Evolutionary conservation across 2,329 filamentous ascomycete species (phyloP).

Genomic region (Apiospora rasikravindrae): DNA sequence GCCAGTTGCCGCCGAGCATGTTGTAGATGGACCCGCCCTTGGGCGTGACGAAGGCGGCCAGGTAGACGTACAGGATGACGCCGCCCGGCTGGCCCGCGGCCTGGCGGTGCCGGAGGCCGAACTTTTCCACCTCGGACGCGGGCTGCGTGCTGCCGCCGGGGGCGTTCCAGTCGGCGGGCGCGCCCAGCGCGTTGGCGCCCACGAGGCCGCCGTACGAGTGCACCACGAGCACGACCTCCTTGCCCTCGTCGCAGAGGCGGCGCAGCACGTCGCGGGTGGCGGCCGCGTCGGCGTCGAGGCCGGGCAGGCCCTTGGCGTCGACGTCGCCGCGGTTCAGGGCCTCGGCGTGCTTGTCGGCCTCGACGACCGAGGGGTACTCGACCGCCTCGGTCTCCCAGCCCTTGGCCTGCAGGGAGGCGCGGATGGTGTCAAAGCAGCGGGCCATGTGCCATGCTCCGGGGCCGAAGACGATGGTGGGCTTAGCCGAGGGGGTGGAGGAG

Average conservation of each 20-base stretch:
- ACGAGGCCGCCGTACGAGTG: constrained; percentile 52
- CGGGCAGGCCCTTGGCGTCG: constrained; percentile 25
- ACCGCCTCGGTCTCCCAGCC: constrained; percentile 37
- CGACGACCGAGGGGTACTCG: constrained; percentile 38
- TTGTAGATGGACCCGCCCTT: constrained; percentile 28
- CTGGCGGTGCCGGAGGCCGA: constrained; percentile 38
- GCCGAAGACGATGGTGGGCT: constrained; percentile 39
- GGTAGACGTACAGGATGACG: constrained; percentile 38
- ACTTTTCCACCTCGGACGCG: constrained; percentile 29
- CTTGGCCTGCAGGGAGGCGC: constrained; percentile 32
- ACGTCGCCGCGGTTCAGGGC: not conserved
- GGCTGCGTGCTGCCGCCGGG: constrained; percentile 4
- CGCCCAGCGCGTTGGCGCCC: constrained; percentile 42
- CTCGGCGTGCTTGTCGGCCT: not conserved
- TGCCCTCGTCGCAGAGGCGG: constrained; percentile 40
- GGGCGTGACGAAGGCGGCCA: constrained; percentile 33
- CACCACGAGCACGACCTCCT: constrained; percentile 47
- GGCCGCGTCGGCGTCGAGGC: constrained; percentile 36
- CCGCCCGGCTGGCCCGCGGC: constrained; percentile 40
- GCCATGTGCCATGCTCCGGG: constrained; percentile 43
- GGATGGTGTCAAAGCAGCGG: constrained; percentile 34
- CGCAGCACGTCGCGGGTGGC: constrained; percentile 36
- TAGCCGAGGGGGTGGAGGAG: not conserved
- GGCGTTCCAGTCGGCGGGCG: constrained; percentile 27
- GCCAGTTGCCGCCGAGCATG: constrained; percentile 30